A percentile compares a stretch with the other conserved stretches of the same genome.
These are phyloP conservation scores for Climacium dendroides DNA, from an alignment of 225 moss, liverwort and hornwort genomes.

Conservation along the genomic window DNA sequence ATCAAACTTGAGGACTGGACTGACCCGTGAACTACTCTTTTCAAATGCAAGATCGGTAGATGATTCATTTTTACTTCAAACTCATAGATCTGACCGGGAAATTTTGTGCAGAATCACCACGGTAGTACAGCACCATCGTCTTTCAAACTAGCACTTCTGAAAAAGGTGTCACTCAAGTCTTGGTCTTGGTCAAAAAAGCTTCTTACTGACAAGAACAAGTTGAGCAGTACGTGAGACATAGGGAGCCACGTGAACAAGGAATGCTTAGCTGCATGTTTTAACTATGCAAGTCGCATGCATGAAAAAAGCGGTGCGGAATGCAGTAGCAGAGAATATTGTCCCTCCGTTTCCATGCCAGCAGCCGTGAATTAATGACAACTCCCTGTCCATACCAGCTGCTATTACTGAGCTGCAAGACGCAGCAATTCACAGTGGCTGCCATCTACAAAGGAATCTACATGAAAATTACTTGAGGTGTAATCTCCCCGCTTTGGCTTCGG, in stretches of 20 bases:
- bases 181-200: not conserved
- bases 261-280: not conserved
- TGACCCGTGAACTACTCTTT: not conserved
- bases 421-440: slow-evolving; percentile 42
- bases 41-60: not conserved
- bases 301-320: not conserved
- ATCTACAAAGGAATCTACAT: slow-evolving; percentile 57
- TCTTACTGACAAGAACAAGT: not conserved
- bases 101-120: not conserved
- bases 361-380: not conserved
- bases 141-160: not conserved
- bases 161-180: too few relatives aligned
- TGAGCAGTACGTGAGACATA: not conserved
- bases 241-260: not conserved
- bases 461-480: not conserved
- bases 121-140: too few relatives aligned
- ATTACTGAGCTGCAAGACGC: slow-evolving; percentile 44
- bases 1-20: not conserved
- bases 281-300: not conserved
- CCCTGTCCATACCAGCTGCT: not conserved
- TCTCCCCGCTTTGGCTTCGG: slow-evolving; percentile 40
- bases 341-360: not conserved
- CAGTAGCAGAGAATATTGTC: not conserved
- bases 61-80: not conserved
- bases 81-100: not conserved